Evolutionary conservation across 2,329 filamentous ascomycete species (phyloP).

Genomic region (Cladobotryum protrusum): DNA sequence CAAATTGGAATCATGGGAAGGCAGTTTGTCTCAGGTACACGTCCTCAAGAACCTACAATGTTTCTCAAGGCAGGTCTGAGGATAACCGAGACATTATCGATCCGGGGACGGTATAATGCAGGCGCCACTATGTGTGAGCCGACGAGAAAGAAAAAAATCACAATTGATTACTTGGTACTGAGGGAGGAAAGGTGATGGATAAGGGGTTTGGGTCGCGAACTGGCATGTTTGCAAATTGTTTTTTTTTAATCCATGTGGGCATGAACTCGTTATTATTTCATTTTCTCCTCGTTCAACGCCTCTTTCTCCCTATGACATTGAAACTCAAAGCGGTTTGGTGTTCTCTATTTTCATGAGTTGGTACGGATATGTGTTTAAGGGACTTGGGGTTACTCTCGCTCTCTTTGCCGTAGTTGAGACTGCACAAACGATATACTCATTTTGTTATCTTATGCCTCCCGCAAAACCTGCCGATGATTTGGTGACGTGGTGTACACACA

Average conservation of each 20-base stretch:
- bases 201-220: not conserved
- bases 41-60: not conserved
- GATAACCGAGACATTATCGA: not conserved
- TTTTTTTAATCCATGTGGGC: slow-evolving; percentile 8
- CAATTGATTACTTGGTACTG: not conserved
- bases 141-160: not conserved
- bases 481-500: too few species aligned
- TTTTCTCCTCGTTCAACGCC: not conserved
- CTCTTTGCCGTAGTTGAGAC: slow-evolving; percentile 7
- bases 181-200: not conserved
- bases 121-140: not conserved
- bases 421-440: slow-evolving; percentile 4
- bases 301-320: not conserved
- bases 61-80: not conserved
- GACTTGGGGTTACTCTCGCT: slow-evolving; percentile 3
- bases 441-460: not conserved
- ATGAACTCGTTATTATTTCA: slow-evolving; percentile 7
- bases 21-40: slow-evolving; percentile 16
- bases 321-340: not conserved
- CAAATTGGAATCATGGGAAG: slow-evolving; percentile 20
- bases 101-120: not conserved
- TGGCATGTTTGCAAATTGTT: not conserved
- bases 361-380: not conserved
- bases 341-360: slow-evolving; percentile 2
- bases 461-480: not conserved